Conservation (phyloP, 306 rosid species). For the apple (Malus domestica) region ASM211411v1 NC_041792.1:1864001-1864500, state of each 20-base stretch:
- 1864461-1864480: slow-evolving; percentile 45
- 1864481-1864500: slow-evolving; percentile 43
- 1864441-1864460: slow-evolving; percentile 51
- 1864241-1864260: slow-evolving; percentile 35
- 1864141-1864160: slow-evolving; percentile 45
- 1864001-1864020: slow-evolving; percentile 20
- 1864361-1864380: slow-evolving; percentile 42
- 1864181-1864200: slow-evolving; percentile 32
- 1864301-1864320: slow-evolving; percentile 34
- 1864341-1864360: slow-evolving; percentile 35
- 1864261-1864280: slow-evolving; percentile 32
- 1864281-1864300: slow-evolving; percentile 39
- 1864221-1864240: slow-evolving; percentile 32
- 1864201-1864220: slow-evolving; percentile 44
- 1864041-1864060: slow-evolving; percentile 41
- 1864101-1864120: slow-evolving; percentile 42
- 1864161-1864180: slow-evolving; percentile 29
- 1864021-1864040: slow-evolving; percentile 24
- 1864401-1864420: slow-evolving; percentile 38
- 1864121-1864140: slow-evolving; percentile 53
- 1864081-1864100: slow-evolving; percentile 36
- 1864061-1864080: slow-evolving; percentile 61
- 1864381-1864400: slow-evolving; percentile 37
- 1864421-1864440: slow-evolving; percentile 56
- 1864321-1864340: slow-evolving; percentile 48